Evolutionary conservation across 495 filamentous ascomycete species (phyloP).

Genomic region (Penicillium malachiteum): DNA sequence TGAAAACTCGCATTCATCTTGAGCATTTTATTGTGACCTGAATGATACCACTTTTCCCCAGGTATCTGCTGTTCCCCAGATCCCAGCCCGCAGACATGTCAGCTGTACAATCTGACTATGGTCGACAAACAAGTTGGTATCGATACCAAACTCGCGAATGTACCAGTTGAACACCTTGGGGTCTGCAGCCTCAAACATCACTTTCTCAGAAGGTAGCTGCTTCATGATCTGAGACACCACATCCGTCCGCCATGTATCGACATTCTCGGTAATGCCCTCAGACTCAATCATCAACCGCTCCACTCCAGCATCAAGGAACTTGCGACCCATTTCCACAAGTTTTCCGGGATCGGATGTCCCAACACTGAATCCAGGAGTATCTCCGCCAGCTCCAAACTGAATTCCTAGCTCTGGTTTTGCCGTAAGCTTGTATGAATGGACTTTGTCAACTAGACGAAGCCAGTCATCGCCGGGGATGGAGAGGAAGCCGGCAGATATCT

Average conservation of each 20-base stretch:
- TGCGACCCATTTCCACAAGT: slow-evolving; percentile 48
- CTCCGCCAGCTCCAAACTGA: slow-evolving; percentile 60
- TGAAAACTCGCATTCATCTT: neutral
- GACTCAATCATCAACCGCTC: slow-evolving; percentile 62
- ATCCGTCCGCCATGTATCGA: slow-evolving; percentile 55
- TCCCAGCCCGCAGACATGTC: slow-evolving; percentile 50
- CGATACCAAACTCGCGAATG: slow-evolving; percentile 57
- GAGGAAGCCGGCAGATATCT: slow-evolving; percentile 55
- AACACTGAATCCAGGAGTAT: slow-evolving; percentile 49
- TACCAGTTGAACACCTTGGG: slow-evolving; percentile 61
- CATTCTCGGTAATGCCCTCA: slow-evolving; percentile 63
- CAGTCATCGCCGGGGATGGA: slow-evolving; percentile 56
- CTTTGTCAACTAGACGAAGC: slow-evolving; percentile 55
- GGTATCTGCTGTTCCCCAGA: slow-evolving; percentile 58
- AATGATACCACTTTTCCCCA: slow-evolving; percentile 59
- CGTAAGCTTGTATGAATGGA: slow-evolving; percentile 49
- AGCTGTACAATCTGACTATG: slow-evolving; percentile 62
- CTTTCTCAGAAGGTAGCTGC: slow-evolving; percentile 51
- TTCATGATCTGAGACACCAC: slow-evolving; percentile 56
- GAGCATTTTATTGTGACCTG: slow-evolving; percentile 23
- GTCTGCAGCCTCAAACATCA: slow-evolving; percentile 65
- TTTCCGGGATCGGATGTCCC: slow-evolving; percentile 54
- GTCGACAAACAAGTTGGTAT: slow-evolving; percentile 61
- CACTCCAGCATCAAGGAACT: slow-evolving; percentile 55
- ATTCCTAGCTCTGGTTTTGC: slow-evolving; percentile 62